Evolutionary conservation across 2,329 filamentous ascomycete species (phyloP).

Genomic region (Aspergillus arachidicola): DNA sequence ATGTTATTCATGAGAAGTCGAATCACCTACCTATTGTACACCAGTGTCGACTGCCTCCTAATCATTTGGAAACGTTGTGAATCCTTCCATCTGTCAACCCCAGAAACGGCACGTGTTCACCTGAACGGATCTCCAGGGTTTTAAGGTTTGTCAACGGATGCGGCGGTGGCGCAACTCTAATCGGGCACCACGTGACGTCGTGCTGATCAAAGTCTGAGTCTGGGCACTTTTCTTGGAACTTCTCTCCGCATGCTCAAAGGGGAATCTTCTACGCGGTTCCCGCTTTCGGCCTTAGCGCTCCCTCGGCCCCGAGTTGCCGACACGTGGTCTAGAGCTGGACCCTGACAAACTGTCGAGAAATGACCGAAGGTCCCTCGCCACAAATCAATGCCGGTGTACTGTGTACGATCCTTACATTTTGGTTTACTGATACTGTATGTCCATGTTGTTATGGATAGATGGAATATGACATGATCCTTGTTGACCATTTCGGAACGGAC

Average conservation of each 20-base stretch:
- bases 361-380: too few relatives aligned
- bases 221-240: neutral
- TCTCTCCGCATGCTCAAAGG: neutral
- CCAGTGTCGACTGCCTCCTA: neutral
- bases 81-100: neutral
- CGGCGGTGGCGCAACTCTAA: constrained; percentile 4
- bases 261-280: constrained; percentile 1
- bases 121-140: neutral
- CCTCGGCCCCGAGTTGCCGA: neutral
- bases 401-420: too few relatives aligned
- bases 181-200: neutral
- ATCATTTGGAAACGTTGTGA: neutral
- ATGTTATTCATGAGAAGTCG: neutral
- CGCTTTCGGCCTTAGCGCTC: neutral
- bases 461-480: neutral
- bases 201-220: neutral
- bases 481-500: neutral
- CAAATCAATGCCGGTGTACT: too few relatives aligned
- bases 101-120: neutral
- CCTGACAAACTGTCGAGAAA: neutral
- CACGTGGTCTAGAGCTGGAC: neutral
- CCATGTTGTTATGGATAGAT: neutral
- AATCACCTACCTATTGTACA: neutral
- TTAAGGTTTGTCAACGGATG: constrained; percentile 3
- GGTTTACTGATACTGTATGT: neutral